phyloP scores from a whole-genome alignment of 2,329 filamentous ascomycete genomes.

The Aspergillus melleus region DNA sequence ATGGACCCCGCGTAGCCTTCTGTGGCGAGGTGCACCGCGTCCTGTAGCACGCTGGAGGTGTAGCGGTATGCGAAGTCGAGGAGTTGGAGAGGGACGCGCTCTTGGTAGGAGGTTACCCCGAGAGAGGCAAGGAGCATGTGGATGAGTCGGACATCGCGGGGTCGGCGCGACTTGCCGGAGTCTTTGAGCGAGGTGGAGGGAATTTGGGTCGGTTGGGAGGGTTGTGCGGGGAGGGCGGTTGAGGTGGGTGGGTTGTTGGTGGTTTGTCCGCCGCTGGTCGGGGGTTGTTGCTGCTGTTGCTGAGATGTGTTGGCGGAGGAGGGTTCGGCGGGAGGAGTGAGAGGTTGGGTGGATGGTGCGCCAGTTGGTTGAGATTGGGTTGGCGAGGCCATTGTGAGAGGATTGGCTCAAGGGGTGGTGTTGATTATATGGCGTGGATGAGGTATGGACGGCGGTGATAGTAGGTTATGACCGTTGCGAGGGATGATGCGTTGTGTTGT shows the following conservation, averaged over 20 bases:
- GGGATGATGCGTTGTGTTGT: not conserved
- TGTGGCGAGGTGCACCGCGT: constrained; percentile 52
- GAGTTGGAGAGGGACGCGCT: constrained; percentile 53
- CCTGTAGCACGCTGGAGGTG: constrained; percentile 53
- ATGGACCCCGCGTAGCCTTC: constrained; percentile 50
- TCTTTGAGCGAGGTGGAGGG: constrained; percentile 49
- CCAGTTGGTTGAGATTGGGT: constrained; percentile 28
- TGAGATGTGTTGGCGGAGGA: constrained; percentile 21
- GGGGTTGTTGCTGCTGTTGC: constrained; percentile 22
- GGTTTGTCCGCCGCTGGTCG: constrained; percentile 19
- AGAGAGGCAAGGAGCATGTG: constrained; percentile 52
- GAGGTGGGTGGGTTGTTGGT: constrained; percentile 17
- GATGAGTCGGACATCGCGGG: constrained; percentile 52
- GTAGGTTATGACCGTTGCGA: not conserved
- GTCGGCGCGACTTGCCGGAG: constrained; percentile 47
- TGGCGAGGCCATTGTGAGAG: constrained; percentile 36
- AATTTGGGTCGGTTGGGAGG: constrained; percentile 34
- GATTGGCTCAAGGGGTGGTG: not conserved
- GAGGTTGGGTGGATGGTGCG: constrained; percentile 36
- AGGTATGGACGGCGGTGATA: not conserved
- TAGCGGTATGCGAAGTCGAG: constrained; percentile 57
- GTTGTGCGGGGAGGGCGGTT: constrained; percentile 18
- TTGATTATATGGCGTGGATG: not conserved
- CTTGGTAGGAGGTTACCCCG: constrained; percentile 52
- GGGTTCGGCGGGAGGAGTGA: constrained; percentile 46